A percentile compares a stretch with the other conserved stretches of the same genome.
Conservation (phyloP, 352 stramenopile species). For the Globisporangium camurandrum region DNA sequence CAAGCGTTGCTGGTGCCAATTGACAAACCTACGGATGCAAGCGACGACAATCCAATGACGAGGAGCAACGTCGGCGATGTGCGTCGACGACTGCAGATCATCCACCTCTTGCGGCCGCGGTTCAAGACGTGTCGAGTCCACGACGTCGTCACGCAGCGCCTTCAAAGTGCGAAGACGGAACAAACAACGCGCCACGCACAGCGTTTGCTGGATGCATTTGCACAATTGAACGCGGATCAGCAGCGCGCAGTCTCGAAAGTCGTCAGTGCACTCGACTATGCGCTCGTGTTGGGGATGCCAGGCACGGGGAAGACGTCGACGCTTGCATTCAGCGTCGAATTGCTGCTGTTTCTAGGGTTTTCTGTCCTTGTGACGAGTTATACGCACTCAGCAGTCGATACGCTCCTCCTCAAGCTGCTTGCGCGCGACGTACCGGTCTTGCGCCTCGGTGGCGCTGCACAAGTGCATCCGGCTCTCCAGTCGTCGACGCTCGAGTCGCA, state of each 20-base stretch:
- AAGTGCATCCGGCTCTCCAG: constrained; percentile 65
- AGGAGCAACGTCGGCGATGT: constrained; percentile 24
- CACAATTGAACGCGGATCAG: constrained; percentile 71
- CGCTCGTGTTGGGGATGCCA: constrained; percentile 92
- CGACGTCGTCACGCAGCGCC: constrained; percentile 31
- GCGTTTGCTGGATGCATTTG: constrained; percentile 40
- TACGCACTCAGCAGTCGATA: constrained; percentile 98
- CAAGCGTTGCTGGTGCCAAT: constrained; percentile 20
- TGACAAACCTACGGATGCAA: too few species aligned
- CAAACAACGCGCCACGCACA: constrained; percentile 7
- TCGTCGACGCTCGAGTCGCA: constrained; percentile 42
- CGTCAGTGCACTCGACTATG: constrained; percentile 90
- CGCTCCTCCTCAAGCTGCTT: constrained; percentile 92
- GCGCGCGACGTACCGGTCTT: constrained; percentile 52
- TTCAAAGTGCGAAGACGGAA: constrained; percentile 9
- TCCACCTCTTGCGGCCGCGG: constrained; percentile 49
- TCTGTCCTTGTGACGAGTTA: constrained; percentile 96
- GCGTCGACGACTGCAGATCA: constrained; percentile 49
- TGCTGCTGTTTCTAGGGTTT: constrained; percentile 88
- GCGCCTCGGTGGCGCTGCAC: constrained; percentile 57
- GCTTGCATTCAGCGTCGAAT: constrained; percentile 90
- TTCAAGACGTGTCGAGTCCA: constrained; percentile 43
- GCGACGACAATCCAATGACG: too few species aligned
- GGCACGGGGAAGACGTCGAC: constrained; percentile 96
- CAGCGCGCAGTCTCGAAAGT: constrained; percentile 63